Evolutionary conservation across 1,139 yeast species (phyloP).

Genomic region (Debaryomyces psychrophilus): DNA sequence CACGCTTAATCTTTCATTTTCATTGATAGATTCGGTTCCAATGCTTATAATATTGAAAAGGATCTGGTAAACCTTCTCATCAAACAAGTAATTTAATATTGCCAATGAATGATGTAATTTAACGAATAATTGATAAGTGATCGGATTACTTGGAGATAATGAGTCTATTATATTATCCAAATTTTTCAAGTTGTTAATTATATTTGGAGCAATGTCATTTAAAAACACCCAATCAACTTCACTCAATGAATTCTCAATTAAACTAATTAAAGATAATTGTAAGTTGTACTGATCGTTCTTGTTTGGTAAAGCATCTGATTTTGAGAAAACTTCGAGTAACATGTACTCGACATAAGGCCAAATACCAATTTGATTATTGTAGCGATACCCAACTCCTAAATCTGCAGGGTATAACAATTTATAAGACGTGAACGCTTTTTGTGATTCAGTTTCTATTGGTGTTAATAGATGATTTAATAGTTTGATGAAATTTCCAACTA

Average conservation of each 20-base stretch:
- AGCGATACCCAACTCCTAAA: constrained; percentile 63
- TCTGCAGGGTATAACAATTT: constrained; percentile 62
- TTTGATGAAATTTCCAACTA: constrained; percentile 63
- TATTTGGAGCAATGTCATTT: constrained; percentile 39
- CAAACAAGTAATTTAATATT: constrained; percentile 61
- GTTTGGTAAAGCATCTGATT: constrained; percentile 31
- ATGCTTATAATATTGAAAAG: constrained; percentile 54
- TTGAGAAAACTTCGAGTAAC: constrained; percentile 64
- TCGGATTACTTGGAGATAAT: constrained; percentile 20
- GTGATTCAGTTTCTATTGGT: constrained; percentile 25
- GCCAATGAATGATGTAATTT: constrained; percentile 73
- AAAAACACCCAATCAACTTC: constrained; percentile 69
- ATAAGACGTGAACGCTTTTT: constrained; percentile 39
- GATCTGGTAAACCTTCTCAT: constrained; percentile 56
- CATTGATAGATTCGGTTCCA: constrained; percentile 59
- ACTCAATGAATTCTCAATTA: constrained; percentile 55
- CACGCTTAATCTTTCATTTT: constrained; percentile 24
- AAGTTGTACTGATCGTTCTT: constrained; percentile 47
- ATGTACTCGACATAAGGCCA: constrained; percentile 83
- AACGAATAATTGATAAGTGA: constrained; percentile 39
- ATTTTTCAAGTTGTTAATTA: constrained; percentile 40
- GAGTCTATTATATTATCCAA: constrained; percentile 52
- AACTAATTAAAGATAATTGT: constrained; percentile 55
- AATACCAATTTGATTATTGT: constrained; percentile 56
- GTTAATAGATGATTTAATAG: constrained; percentile 45